Percentiles rank a stretch among this genome's conserved stretches.
These are phyloP conservation scores for Copromyces sp. DNA, from an alignment of 495 filamentous ascomycete species.

Conservation along the genomic window DNA sequence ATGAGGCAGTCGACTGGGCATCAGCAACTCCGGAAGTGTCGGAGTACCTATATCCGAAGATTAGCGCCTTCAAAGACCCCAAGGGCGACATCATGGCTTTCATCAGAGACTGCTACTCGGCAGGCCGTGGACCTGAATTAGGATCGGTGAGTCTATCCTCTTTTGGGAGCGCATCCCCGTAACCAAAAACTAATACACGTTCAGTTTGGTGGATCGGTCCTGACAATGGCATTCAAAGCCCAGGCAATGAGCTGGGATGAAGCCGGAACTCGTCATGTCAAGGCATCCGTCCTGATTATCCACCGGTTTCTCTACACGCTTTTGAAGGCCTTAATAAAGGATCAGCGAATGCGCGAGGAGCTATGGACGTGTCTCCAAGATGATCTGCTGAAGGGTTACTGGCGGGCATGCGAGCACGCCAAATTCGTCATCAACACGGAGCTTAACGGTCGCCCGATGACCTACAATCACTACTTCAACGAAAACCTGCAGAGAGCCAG, in stretches of 20 bases:
- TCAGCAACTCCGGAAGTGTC: background rate
- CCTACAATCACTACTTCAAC: constrained; percentile 45
- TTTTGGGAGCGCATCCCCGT: background rate
- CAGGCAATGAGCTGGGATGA: background rate
- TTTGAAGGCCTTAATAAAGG: constrained; percentile 27
- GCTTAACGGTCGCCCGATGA: constrained; percentile 33
- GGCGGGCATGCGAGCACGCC: constrained; percentile 29
- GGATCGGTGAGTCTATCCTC: background rate
- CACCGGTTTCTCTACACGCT: constrained; percentile 37
- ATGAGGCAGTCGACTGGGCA: background rate
- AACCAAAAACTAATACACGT: background rate
- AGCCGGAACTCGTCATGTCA: constrained; percentile 25
- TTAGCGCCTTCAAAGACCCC: background rate
- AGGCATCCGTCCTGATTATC: constrained; percentile 32
- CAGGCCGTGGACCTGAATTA: background rate
- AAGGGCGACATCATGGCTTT: background rate
- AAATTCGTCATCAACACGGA: constrained; percentile 42
- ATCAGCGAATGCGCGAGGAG: constrained; percentile 28
- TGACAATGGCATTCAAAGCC: background rate
- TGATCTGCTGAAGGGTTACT: constrained; percentile 33
- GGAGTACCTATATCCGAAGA: background rate
- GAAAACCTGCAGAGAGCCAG: constrained; percentile 34
- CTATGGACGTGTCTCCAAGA: constrained; percentile 36
- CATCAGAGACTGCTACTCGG: background rate
- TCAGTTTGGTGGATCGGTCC: background rate